phyloP scores from a whole-genome alignment of 2,329 filamentous ascomycete species.

The Mollisia scopiformis region DNA sequence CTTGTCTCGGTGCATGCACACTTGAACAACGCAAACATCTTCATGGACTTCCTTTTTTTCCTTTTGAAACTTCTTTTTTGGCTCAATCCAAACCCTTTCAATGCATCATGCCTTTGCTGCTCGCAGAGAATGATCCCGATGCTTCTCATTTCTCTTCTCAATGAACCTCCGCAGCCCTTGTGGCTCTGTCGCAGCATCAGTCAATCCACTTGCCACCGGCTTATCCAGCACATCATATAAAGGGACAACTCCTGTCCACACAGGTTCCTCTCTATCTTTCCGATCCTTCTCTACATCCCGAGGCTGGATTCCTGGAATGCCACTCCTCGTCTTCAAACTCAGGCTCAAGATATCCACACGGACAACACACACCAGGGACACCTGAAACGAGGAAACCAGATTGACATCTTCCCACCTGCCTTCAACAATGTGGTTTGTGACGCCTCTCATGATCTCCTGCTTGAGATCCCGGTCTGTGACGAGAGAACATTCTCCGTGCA shows the following conservation, averaged over 20 bases:
- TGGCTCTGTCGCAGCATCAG: background rate
- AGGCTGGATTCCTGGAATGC: slow-evolving; percentile 1
- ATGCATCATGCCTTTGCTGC: background rate
- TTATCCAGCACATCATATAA: slow-evolving; percentile 1
- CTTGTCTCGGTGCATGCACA: too few species aligned
- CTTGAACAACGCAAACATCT: too few species aligned
- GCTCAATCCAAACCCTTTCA: too few species aligned
- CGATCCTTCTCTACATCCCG: slow-evolving; percentile 1
- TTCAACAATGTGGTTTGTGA: slow-evolving; percentile 4
- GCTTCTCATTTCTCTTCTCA: background rate
- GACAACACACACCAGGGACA: background rate
- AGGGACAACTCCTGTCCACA: background rate
- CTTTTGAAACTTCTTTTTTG: too few species aligned
- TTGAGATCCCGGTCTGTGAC: background rate
- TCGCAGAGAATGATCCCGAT: background rate
- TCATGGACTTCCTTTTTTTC: too few species aligned
- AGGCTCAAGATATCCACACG: background rate
- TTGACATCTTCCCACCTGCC: slow-evolving; percentile 8
- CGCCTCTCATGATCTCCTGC: slow-evolving; percentile 1
- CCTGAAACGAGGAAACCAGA: slow-evolving; percentile 4
- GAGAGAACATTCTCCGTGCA: slow-evolving; percentile 2
- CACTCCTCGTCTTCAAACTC: slow-evolving; percentile 1
- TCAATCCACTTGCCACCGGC: background rate
- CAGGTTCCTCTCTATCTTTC: background rate
- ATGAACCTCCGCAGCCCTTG: background rate